Base-by-base conservation (phyloP, 495 filamentous ascomycete species). In the Pyronema omphalodes region DNA sequence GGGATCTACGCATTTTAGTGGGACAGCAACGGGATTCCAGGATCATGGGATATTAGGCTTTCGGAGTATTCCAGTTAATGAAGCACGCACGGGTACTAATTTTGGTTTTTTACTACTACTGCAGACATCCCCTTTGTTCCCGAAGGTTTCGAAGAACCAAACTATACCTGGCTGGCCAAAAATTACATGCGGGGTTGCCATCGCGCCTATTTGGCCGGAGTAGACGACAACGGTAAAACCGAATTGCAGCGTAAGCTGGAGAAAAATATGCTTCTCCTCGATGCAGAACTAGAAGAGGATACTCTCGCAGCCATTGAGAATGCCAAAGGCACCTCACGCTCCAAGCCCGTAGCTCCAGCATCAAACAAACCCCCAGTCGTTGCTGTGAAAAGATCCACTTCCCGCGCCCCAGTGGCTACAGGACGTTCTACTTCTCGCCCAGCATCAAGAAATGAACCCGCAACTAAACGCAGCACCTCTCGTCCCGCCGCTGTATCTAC, bases 141-240 rank as follows among this genome's bases (percentile, higher is more conserved):
- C 8, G 50, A 52, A 18, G 50, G 19, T 18, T 40, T 51, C 12
- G 48, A 52, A 18, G 50, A 52, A 34, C 47, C 29, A 67, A 55
- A 70, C 51, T 69, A 66, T 51, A 55, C 54, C 34, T 64, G 57
- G 15, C 59, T 70, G 43, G 64, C 65, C 47, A 68, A 74, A 55
- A 91, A 89, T 57, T 68, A 86, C 18, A 83, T 83, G 45, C 71
- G 75, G 41, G 85, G 83, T 6, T 76, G 76, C 51, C 76, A 80
- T 50, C 75, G 78, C 48, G 73, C 74, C 5, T 82, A 83, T 57
- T 73, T 76, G 54, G 77, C 83, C 55, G 72, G 76, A 2, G 69
- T 86, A 35, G 80, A 79, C 49, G 78, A 77, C 43, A 70, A 83
- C 66, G 83, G 86, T 11, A 73, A 84, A 44, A 76, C 77, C 11